phyloP scores from a whole-genome alignment of 2,329 filamentous ascomycete genomes.

The Stenocarpella maydis region DNA sequence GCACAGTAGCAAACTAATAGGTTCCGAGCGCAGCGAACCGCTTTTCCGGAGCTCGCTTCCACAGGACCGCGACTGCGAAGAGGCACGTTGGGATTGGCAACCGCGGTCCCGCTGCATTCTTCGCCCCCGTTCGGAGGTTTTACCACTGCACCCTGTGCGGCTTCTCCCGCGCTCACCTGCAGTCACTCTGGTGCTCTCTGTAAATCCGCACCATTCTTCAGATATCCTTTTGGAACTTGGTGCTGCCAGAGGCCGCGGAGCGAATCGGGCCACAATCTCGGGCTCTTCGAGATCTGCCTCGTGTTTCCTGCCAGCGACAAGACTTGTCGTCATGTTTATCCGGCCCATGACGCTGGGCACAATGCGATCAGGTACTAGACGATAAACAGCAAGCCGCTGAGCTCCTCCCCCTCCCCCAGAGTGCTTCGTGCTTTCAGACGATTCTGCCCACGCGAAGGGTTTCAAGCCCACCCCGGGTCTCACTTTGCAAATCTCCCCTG shows the following conservation, averaged over 20 bases:
- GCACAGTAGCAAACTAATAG: slow-evolving; percentile 15
- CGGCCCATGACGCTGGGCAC: slow-evolving; percentile 1
- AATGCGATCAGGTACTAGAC: slow-evolving; percentile 8
- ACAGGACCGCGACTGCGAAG: background rate
- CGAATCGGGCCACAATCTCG: slow-evolving; percentile 8
- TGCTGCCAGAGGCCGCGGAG: background rate
- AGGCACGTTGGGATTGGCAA: background rate
- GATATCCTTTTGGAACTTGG: no score
- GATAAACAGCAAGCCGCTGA: slow-evolving; percentile 18
- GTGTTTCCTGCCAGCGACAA: background rate
- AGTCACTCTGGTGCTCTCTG: background rate
- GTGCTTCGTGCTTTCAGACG: slow-evolving; percentile 7
- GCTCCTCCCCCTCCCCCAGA: slow-evolving; percentile 15
- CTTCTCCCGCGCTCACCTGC: slow-evolving; percentile 21
- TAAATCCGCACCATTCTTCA: background rate
- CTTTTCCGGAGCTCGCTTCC: slow-evolving; percentile 6
- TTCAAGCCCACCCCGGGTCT: slow-evolving; percentile 52
- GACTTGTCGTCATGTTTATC: slow-evolving; percentile 4
- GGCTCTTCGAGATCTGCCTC: background rate
- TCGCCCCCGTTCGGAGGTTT: slow-evolving; percentile 14
- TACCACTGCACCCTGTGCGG: slow-evolving; percentile 15
- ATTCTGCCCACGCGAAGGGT: slow-evolving; percentile 41
- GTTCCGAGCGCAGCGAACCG: slow-evolving; percentile 23
- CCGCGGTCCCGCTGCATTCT: slow-evolving; percentile 6
- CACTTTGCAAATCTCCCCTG: slow-evolving; percentile 51